Evolutionary conservation across 2,329 filamentous ascomycete species (phyloP), one percentile per base, ranked within the genome.

Genomic region (Fusarium transvaalense): DNA sequence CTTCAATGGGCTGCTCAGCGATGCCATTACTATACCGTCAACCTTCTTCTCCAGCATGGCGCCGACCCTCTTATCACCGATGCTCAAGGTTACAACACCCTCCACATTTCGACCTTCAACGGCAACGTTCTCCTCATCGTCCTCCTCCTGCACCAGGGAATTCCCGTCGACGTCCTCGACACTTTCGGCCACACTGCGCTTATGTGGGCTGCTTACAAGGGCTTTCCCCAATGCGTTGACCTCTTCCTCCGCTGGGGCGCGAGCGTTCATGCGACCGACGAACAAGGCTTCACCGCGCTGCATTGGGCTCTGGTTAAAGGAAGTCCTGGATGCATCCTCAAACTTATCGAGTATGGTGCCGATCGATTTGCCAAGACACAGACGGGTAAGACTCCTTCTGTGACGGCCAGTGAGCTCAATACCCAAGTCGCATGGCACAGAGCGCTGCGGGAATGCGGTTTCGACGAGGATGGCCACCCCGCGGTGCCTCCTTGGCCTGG

Each of bases 151-250:
- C 96, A 99, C 81, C 94, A 97, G 76, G 94, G 96, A 76, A 96
- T 99, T 63, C 93, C 94, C 17, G 93, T 99, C 65, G 96, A 99
- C 77, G 92, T 96, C 8, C 86, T 91, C 54, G 96, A 99, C 80
- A 88, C 89, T 51, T 95, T 94, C 77, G 93, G 94, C 8, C 97
- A 99, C 79, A 98, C 96, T 1, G 91, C 91, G 64, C 85, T 99
- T 64, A 99, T 99, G 96, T 99, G 96, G 96, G 93, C 96, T 19
- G 95, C 95, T 17, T 99, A 99, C 83, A 99, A 99, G 80, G 96
- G 97, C 35, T 97, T 91, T 77, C 93, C 95, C 0, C 90, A 91
- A 46, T 97, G 93, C 73, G 95, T 98, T 47, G 96, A 98, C 76
- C 80, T 98, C 42, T 95, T 97, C 70, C 82, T 99, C 61, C 89